Evolutionary conservation across 2,329 filamentous ascomycete genomes (phyloP).

Genomic region (Hirsutella rhossiliensis): DNA sequence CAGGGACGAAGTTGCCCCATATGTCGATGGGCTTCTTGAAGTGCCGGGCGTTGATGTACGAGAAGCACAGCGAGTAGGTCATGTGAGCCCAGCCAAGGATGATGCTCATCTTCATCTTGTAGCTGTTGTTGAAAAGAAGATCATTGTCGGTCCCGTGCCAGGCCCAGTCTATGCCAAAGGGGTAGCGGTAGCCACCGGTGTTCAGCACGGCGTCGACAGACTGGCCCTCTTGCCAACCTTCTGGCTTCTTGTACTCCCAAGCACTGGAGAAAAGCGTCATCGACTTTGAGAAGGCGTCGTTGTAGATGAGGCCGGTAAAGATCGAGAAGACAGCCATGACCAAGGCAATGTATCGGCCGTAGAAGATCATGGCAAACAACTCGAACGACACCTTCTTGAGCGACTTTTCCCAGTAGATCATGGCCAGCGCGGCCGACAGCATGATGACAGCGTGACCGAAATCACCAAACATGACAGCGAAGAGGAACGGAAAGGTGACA

Average conservation of each 20-base stretch:
- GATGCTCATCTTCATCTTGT: conserved; percentile 99
- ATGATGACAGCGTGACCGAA: conserved; percentile 89
- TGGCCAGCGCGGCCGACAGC: conserved; percentile 67
- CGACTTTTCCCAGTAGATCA: conserved; percentile 95
- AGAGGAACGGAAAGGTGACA: conserved; percentile 97
- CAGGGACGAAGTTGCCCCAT: conserved; percentile 92
- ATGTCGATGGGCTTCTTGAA: conserved; percentile 95
- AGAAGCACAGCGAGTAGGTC: conserved; percentile 93
- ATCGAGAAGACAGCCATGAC: conserved; percentile 97
- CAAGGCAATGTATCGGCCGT: conserved; percentile 94
- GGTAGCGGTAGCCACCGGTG: conserved; percentile 66
- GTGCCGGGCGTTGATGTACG: conserved; percentile 85
- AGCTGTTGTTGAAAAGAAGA: conserved; percentile 91
- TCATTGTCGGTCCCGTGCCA: conserved; percentile 97
- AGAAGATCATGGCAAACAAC: conserved; percentile 96
- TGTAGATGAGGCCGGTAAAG: conserved; percentile 95
- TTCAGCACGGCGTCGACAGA: conserved; percentile 57
- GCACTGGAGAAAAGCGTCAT: conserved; percentile 81
- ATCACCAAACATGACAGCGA: conserved; percentile 99
- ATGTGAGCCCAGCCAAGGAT: conserved; percentile 95
- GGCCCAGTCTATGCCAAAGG: conserved; percentile 89
- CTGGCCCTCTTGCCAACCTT: conserved; percentile 52
- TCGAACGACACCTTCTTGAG: conserved; percentile 89
- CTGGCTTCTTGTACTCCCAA: conserved; percentile 68
- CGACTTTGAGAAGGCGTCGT: conserved; percentile 91